Percentiles rank a stretch among this genome's conserved stretches.
phyloP scores from a whole-genome alignment of 495 filamentous ascomycete species.

The Podospora pseudopauciseta region DNA sequence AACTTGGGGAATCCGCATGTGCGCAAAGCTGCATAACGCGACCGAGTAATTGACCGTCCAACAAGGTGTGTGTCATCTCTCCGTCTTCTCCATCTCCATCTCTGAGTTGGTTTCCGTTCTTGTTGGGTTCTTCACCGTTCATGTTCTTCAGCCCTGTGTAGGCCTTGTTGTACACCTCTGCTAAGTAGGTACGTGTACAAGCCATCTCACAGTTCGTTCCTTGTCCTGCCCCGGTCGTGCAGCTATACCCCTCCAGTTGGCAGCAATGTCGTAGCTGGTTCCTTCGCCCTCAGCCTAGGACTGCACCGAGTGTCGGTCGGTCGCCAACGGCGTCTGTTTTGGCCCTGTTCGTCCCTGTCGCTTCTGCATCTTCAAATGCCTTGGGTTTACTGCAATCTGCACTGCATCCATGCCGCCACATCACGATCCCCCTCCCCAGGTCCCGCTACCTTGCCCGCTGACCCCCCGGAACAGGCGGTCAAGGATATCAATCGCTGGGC shows the following conservation, averaged over 20 bases:
- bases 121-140: background rate
- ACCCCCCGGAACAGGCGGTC: constrained; percentile 1
- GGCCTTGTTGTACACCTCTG: constrained; percentile 3
- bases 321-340: constrained; percentile 8
- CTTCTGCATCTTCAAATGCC: no score
- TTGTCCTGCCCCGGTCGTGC: constrained; percentile 1
- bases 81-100: background rate
- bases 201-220: background rate
- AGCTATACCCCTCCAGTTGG: constrained; percentile 13
- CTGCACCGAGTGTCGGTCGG: constrained; percentile 2
- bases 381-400: no score
- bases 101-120: background rate
- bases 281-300: background rate
- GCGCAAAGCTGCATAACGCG: background rate
- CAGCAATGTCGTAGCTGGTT: background rate
- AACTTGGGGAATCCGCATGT: background rate
- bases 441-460: background rate
- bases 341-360: background rate
- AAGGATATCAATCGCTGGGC: background rate
- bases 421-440: constrained; percentile 1
- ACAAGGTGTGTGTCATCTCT: background rate
- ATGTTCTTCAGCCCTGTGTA: background rate
- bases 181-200: background rate
- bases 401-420: background rate
- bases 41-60: background rate